phyloP scores from a whole-genome alignment of 2,329 filamentous ascomycete genomes.

The Gremmenia infestans region DNA sequence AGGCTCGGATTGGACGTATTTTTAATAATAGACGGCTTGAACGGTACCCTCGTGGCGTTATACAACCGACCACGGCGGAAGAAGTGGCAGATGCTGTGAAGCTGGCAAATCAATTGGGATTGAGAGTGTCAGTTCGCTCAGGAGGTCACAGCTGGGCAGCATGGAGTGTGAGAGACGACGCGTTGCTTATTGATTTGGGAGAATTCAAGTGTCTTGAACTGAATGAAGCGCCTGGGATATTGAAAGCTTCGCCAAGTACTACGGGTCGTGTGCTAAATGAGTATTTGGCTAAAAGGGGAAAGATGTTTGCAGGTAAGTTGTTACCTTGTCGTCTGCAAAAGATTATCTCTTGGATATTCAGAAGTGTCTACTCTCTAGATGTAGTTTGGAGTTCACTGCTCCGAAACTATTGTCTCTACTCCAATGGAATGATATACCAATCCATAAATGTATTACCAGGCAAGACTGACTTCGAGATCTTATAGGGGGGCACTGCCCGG shows the following conservation, averaged over 20 bases:
- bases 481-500: constrained; percentile 46
- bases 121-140: constrained; percentile 41
- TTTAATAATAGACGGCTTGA: constrained; percentile 40
- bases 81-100: constrained; percentile 36
- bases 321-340: not conserved
- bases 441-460: too few species aligned
- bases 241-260: constrained; percentile 41
- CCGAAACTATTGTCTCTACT: too few species aligned
- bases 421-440: too few species aligned
- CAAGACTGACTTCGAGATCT: not conserved
- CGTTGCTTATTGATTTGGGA: constrained; percentile 40
- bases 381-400: too few species aligned
- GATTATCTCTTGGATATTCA: too few species aligned
- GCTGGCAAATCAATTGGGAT: constrained; percentile 33
- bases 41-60: constrained; percentile 38
- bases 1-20: constrained; percentile 36
- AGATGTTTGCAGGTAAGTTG: constrained; percentile 41
- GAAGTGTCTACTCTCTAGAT: too few species aligned
- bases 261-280: constrained; percentile 42
- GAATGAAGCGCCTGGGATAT: constrained; percentile 35
- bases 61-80: constrained; percentile 33
- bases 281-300: constrained; percentile 34
- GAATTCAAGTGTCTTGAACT: constrained; percentile 35
- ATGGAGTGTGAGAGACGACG: constrained; percentile 44
- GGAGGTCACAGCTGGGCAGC: constrained; percentile 47